Evolutionary conservation across 352 stramenopile species (phyloP).

Genomic region (Halophytophthora batemanensis): DNA sequence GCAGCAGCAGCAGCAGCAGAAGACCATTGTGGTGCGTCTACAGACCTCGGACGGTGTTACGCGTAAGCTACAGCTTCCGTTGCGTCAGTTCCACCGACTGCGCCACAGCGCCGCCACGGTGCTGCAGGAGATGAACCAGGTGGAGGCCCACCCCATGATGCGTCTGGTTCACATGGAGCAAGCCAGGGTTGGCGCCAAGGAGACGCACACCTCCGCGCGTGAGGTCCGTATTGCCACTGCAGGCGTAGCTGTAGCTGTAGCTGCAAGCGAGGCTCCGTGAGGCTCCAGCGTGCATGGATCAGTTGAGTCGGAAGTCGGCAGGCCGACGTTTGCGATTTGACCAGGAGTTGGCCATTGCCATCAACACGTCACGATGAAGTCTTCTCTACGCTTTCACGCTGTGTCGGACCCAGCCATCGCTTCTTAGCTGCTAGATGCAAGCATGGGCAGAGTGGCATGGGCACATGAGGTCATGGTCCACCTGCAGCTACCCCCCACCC

Average conservation of each 20-base stretch:
- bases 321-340: too few species aligned
- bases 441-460: too few species aligned
- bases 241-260: too few species aligned
- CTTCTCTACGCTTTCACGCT: too few species aligned
- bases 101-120: constrained; percentile 74
- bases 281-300: neutral
- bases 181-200: constrained; percentile 1
- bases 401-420: too few species aligned
- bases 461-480: too few species aligned
- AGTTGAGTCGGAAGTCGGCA: neutral
- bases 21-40: constrained; percentile 45
- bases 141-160: constrained; percentile 78
- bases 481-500: too few species aligned
- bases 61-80: constrained; percentile 42
- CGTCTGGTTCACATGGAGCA: constrained; percentile 51
- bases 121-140: constrained; percentile 71
- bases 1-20: constrained; percentile 1
- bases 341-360: too few species aligned
- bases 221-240: too few species aligned
- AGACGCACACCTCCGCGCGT: neutral
- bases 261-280: too few species aligned
- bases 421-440: too few species aligned
- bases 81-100: constrained; percentile 72
- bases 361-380: too few species aligned
- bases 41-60: constrained; percentile 44